These are phyloP conservation scores for Colletotrichum horii DNA, from an alignment of 2,329 filamentous ascomycete genomes.

Conservation along the genomic window DNA sequence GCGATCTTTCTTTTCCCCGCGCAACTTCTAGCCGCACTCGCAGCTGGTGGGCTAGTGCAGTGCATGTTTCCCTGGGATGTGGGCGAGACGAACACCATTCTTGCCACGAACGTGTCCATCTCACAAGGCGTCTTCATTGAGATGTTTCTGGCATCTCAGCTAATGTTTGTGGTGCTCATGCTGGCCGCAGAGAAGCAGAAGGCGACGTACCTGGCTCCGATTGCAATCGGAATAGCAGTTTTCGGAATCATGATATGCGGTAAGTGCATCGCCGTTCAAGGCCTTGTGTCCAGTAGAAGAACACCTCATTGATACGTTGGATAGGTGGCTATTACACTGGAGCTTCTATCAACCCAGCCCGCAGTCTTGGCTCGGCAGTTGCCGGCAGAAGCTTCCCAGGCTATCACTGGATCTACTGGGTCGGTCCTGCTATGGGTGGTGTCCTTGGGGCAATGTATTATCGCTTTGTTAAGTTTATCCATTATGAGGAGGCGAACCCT, in stretches of 20 bases:
- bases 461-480: constrained; percentile 17
- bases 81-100: constrained; percentile 43
- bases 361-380: constrained; percentile 54
- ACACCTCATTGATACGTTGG: neutral
- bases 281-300: neutral
- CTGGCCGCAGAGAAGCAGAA: constrained; percentile 76
- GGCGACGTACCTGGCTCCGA: constrained; percentile 71
- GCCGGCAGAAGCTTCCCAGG: constrained; percentile 42
- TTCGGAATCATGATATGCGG: constrained; percentile 47
- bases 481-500: constrained; percentile 22
- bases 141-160: constrained; percentile 67
- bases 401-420: constrained; percentile 59
- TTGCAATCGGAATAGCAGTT: constrained; percentile 74
- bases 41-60: constrained; percentile 61
- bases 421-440: constrained; percentile 23
- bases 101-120: constrained; percentile 29
- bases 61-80: constrained; percentile 61
- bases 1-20: constrained; percentile 56
- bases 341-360: constrained; percentile 55
- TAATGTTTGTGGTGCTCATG: constrained; percentile 71
- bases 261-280: constrained; percentile 42
- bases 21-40: constrained; percentile 64
- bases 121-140: constrained; percentile 69
- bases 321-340: constrained; percentile 50
- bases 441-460: constrained; percentile 14